phyloP scores from a whole-genome alignment of 495 filamentous ascomycete species.

The Penicillium herquei region DNA sequence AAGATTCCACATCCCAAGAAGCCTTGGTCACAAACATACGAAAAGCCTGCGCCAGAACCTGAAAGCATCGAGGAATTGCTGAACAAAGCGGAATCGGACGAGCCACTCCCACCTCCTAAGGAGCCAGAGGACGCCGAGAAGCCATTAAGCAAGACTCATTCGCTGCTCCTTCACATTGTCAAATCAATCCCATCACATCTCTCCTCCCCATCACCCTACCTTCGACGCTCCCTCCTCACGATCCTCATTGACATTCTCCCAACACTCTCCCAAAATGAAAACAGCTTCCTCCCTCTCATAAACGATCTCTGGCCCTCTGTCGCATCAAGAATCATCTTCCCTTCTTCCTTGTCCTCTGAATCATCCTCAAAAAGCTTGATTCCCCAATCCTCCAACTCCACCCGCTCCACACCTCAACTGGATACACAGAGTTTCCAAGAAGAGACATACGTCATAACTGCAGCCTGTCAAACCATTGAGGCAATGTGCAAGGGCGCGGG shows the following conservation, averaged over 20 bases:
- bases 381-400: constrained; percentile 8
- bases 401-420: constrained; percentile 10
- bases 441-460: constrained; percentile 70
- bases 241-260: constrained; percentile 69
- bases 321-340: constrained; percentile 56
- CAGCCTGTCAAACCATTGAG: constrained; percentile 64
- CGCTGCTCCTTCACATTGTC: constrained; percentile 65
- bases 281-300: constrained; percentile 81
- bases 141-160: constrained; percentile 54
- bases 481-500: constrained; percentile 62
- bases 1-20: constrained; percentile 34
- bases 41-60: constrained; percentile 24
- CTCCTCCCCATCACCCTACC: constrained; percentile 73
- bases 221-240: constrained; percentile 72
- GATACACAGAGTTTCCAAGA: constrained; percentile 49
- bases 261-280: constrained; percentile 68
- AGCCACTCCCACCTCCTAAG: constrained; percentile 39
- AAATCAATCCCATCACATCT: constrained; percentile 78
- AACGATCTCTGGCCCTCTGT: constrained; percentile 87
- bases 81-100: constrained; percentile 35
- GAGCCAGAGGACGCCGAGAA: constrained; percentile 54
- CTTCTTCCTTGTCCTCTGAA: constrained; percentile 31
- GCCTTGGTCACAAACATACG: constrained; percentile 36
- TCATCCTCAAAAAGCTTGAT: constrained; percentile 31
- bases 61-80: constrained; percentile 33